Percentiles rank a stretch among this genome's conserved stretches.
Conservation (phyloP, 441 rosid species). For the Lepidium campestre region DNA sequence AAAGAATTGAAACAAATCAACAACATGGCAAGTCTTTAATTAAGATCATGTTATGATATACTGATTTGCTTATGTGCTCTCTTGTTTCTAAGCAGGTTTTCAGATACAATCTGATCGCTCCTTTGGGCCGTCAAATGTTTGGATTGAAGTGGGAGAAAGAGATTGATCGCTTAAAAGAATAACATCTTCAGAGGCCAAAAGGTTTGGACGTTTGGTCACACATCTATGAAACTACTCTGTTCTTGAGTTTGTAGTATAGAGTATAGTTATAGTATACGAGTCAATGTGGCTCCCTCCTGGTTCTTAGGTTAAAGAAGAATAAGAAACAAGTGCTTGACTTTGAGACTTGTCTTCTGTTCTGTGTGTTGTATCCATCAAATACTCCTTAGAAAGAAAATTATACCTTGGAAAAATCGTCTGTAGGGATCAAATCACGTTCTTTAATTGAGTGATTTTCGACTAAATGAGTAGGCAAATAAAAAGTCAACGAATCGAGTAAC, state of each 20-base stretch:
- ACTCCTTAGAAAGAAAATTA: neutral
- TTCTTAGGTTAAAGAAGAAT: neutral
- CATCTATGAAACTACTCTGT: slow-evolving; percentile 1
- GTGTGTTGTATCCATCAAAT: slow-evolving; percentile 6
- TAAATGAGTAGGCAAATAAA: neutral
- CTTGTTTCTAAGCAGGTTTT: slow-evolving; percentile 48
- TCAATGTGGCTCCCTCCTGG: slow-evolving; percentile 10
- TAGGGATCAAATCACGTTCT: neutral
- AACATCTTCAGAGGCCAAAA: neutral
- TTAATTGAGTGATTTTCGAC: neutral
- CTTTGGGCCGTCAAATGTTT: slow-evolving; percentile 85
- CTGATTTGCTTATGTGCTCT: neutral
- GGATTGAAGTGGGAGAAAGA: slow-evolving; percentile 90
- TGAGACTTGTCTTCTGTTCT: neutral
- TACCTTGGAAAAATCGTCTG: neutral
- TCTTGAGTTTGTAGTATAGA: slow-evolving; percentile 5
- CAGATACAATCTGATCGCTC: slow-evolving; percentile 72
- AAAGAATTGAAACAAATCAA: slow-evolving; percentile 54
- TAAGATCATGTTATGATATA: neutral
- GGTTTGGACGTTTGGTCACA: slow-evolving; percentile 8
- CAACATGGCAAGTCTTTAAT: slow-evolving; percentile 42
- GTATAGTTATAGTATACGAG: slow-evolving; percentile 3
- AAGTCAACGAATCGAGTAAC: slow-evolving; percentile 19
- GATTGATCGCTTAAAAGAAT: slow-evolving; percentile 48
- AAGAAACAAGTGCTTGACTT: neutral